Percentiles rank a stretch among this genome's conserved stretches.
These are phyloP conservation scores for Tuber indicum DNA, from an alignment of 495 filamentous ascomycete genomes.

Conservation along the genomic window DNA sequence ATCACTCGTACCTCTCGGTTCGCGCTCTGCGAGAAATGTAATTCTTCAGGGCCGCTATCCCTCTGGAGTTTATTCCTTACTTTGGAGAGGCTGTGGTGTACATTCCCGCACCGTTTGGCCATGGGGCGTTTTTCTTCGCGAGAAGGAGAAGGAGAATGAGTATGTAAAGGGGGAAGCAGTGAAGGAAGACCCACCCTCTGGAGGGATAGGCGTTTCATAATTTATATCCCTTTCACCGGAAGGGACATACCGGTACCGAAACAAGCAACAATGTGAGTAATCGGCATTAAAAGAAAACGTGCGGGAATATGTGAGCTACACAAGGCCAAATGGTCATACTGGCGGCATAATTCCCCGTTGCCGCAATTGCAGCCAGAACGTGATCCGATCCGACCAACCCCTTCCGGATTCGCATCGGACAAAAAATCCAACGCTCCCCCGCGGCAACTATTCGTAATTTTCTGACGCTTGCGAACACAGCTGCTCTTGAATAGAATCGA, in stretches of 20 bases:
- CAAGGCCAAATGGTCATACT: background rate
- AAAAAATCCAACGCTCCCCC: background rate
- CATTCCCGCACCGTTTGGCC: background rate
- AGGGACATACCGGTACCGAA: background rate
- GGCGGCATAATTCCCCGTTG: background rate
- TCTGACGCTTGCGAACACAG: too few relatives aligned
- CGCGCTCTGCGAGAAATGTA: background rate
- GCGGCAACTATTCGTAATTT: background rate
- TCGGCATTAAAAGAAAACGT: background rate
- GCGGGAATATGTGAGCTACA: background rate
- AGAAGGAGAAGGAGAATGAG: background rate
- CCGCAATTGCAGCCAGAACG: background rate
- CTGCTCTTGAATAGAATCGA: too few relatives aligned
- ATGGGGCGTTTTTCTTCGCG: background rate
- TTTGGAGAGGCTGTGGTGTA: background rate
- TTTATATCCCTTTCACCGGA: background rate
- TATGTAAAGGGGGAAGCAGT: background rate
- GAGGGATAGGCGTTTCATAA: background rate
- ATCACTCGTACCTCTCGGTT: background rate
- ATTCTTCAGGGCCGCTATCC: background rate
- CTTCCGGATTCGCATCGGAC: background rate
- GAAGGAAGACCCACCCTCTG: background rate
- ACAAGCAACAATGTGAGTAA: background rate
- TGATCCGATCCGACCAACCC: background rate
- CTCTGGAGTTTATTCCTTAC: background rate